Base-by-base conservation (phyloP, 1,284 basidiomycete species). In the Ganoderma lingzhi region DNA sequence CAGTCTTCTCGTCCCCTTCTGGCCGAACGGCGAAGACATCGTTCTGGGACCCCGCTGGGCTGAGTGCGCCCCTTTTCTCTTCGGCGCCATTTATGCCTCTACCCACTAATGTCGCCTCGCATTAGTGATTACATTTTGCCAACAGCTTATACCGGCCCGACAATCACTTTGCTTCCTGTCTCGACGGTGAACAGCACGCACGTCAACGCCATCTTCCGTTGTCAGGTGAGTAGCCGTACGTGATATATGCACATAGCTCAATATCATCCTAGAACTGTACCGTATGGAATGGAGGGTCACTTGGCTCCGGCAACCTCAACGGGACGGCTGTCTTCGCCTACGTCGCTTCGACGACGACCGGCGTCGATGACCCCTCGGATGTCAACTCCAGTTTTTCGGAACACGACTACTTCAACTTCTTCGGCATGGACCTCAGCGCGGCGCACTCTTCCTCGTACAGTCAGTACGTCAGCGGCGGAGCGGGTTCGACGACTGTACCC, bases 111-210 rank as follows among this genome's bases (percentile, higher is more conserved):
- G 6, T 55, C 14, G 6, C 23, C 39, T 2, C 28, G 3, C 6
- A 17, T 63, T 10, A 79, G 78, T 32, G 77, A 76, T 62, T 78
- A 78, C 65, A 74, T 76, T 14, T 69, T 78, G 12, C 78, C 78
- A 8, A 41, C 42, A 5, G 60, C 67, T 3, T 79, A 78, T 67
- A 41, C 73, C 1, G 78, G 78, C 4, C 78, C 78, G 17, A 71
- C 65, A 35, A 70, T 78, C 65, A 79, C 77, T 1, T 67, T 78
- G 23, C 73, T 80, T 19, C 74, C 75, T 6, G 70, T 71, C 42
- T 78, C 77, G 1, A 71, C 70, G 17, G 71, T 78, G n/a, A 80
- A 80, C 67, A 77, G 75, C 56, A 80, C 78, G 17, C 75, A 78
- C 63, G 72, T 80, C 68, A 76, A 76, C 37, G 78, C 77, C 15